These are phyloP conservation scores for Phytophthora pinifolia DNA, from an alignment of 352 stramenopile species.

Conservation along the genomic window DNA sequence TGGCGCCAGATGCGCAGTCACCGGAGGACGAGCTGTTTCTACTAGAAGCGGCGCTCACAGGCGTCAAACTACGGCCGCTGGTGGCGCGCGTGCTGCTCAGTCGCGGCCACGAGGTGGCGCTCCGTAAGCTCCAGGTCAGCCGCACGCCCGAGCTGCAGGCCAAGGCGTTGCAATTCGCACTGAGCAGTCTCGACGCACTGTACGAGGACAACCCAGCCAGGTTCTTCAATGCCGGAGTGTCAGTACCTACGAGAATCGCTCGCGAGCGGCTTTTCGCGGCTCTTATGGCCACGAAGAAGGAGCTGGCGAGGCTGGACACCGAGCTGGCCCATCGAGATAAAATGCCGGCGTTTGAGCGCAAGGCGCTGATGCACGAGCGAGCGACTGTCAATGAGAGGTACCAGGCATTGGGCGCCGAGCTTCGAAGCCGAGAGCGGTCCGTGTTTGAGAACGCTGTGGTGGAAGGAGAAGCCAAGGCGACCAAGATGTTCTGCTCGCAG, in stretches of 20 bases:
- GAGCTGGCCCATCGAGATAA: conserved; percentile 67
- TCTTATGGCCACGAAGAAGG: conserved; percentile 64
- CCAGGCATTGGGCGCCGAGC: conserved; percentile 51
- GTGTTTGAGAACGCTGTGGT: conserved; percentile 84
- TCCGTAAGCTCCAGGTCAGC: conserved; percentile 75
- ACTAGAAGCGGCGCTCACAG: conserved; percentile 71
- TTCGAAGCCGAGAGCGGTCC: conserved; percentile 67
- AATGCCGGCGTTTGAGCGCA: conserved; percentile 77
- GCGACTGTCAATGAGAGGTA: conserved; percentile 54
- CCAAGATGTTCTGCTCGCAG: conserved; percentile 86
- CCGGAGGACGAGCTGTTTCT: conserved; percentile 59
- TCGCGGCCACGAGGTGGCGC: conserved; percentile 61
- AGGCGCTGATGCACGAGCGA: conserved; percentile 57
- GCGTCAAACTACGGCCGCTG: conserved; percentile 83
- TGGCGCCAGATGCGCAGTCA: conserved; percentile 12
- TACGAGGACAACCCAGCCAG: conserved; percentile 78
- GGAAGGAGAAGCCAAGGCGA: conserved; percentile 30
- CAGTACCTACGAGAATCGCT: conserved; percentile 64
- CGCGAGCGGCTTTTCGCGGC: conserved; percentile 77
- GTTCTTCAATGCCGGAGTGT: conserved; percentile 78
- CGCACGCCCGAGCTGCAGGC: conserved; percentile 61
- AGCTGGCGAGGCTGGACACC: conserved; percentile 54
- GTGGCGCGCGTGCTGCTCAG: conserved; percentile 75
- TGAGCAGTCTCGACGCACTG: conserved; percentile 58
- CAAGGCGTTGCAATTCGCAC: conserved; percentile 59